Base-by-base conservation (phyloP, 495 filamentous ascomycete genomes). In the Immersiella caudata region DNA sequence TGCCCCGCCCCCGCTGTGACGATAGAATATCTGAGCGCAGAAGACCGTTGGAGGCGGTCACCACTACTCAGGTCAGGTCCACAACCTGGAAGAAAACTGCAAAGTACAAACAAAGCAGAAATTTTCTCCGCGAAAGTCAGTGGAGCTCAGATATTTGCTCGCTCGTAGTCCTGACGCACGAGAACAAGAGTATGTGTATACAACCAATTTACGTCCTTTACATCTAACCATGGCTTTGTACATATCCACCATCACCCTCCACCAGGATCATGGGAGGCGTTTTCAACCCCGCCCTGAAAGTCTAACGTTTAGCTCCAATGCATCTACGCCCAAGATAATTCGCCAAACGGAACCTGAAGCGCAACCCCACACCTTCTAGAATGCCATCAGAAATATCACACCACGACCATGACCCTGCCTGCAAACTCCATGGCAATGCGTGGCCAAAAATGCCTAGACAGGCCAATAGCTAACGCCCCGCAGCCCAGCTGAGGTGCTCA, bases 291-390 rank as follows among this genome's bases (percentile, higher is more conserved):
- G 40, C 40, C 40, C 40, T 46, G 40, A 46, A 33, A 46, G 40
- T 46, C 40, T 18, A 59, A 35, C 57, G 57, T n/a, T n/a, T n/a
- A n/a, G 33, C 57, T 59, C 57, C 26, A n/a, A n/a, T 27, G 25
- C 24, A 27, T 57, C 29, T 57, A 24, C 21, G 29, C 55, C 55
- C 55, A 33, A 33, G 29, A 33, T 8, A 33, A 33, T 59, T 20
- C 27, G 12, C 21, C 26, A 22, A 27, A 59, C 57, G 61, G 33
- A 63, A 46, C 22, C 61, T n/a, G n/a, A n/a, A 46, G 40, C 49
- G 25, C 57, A 27, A 33, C 40, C 33, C 40, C 61, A 63, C 61
- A 22, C 61, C 61, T 63, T 63, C 61, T 63, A 54, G 61, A 63
- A 29, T 27, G 16, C 33, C 57, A 21, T 21, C 57, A 9, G 27